Conservation (phyloP, 306 rosid species). For the Rubus idaeus region DNA sequence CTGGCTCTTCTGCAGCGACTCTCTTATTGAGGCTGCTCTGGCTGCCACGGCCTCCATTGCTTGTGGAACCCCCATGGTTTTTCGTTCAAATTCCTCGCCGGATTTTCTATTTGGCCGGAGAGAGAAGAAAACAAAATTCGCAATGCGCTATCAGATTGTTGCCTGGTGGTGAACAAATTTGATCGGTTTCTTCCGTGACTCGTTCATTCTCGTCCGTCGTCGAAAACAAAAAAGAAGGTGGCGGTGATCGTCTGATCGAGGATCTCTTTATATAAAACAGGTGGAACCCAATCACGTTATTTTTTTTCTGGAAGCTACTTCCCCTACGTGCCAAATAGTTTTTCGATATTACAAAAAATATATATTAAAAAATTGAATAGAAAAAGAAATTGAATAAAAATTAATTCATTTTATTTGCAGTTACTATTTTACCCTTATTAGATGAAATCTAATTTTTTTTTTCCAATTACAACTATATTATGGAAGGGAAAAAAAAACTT, state of each 20-base stretch:
- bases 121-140: slow-evolving; percentile 18
- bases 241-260: background rate
- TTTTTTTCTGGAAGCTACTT: too few relatives aligned
- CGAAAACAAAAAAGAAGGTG: background rate
- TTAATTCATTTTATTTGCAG: too few relatives aligned
- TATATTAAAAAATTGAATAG: too few relatives aligned
- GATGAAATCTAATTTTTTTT: too few relatives aligned
- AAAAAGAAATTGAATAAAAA: too few relatives aligned
- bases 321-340: too few relatives aligned
- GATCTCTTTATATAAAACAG: too few relatives aligned
- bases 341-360: too few relatives aligned
- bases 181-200: background rate
- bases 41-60: slow-evolving; percentile 60
- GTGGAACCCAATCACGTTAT: too few relatives aligned
- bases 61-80: slow-evolving; percentile 51
- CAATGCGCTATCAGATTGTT: background rate
- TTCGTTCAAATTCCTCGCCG: background rate
- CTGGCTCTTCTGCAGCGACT: slow-evolving; percentile 76
- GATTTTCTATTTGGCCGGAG: slow-evolving; percentile 13
- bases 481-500: too few relatives aligned
- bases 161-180: background rate
- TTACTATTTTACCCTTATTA: too few relatives aligned
- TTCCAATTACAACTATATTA: too few relatives aligned
- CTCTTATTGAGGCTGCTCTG: slow-evolving; percentile 62
- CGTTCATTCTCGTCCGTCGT: slow-evolving; percentile 5